Percentiles rank a stretch among this genome's conserved stretches.
phyloP scores from a whole-genome alignment of 2,329 filamentous ascomycete species.

The Eutypella sp. region DNA sequence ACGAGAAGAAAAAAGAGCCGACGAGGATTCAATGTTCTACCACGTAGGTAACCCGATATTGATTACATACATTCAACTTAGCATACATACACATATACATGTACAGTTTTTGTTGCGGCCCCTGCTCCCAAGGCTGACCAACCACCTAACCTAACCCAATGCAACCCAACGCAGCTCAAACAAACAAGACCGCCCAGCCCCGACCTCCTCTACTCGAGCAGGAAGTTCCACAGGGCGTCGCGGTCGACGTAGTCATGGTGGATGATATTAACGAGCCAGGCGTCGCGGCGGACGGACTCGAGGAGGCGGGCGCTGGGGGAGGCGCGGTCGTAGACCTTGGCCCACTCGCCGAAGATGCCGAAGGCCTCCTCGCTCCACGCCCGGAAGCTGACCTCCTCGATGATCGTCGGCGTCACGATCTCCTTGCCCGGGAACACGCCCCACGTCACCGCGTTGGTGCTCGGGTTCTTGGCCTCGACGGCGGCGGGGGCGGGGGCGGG shows the following conservation, averaged over 20 bases:
- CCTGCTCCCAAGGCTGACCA: no score
- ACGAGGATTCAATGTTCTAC: no score
- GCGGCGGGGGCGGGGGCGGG: no score
- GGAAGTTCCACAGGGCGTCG: slow-evolving; percentile 67
- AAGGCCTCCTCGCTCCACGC: slow-evolving; percentile 97
- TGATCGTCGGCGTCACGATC: slow-evolving; percentile 93
- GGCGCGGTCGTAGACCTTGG: slow-evolving; percentile 73
- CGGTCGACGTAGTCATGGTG: slow-evolving; percentile 71
- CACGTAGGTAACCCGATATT: no score
- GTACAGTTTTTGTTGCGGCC: no score
- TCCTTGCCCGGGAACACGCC: slow-evolving; percentile 93
- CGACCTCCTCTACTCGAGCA: slow-evolving; percentile 35
- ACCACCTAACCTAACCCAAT: no score
- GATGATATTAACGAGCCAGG: slow-evolving; percentile 89
- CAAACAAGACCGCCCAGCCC: no score
- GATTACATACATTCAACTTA: no score
- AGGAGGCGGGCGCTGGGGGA: slow-evolving; percentile 69
- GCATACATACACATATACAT: no score
- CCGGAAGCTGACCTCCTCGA: slow-evolving; percentile 88
- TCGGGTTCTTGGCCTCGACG: slow-evolving; percentile 34
- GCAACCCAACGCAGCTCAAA: no score
- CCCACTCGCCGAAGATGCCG: slow-evolving; percentile 93
- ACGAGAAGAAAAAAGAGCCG: no score
- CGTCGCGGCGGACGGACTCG: slow-evolving; percentile 59
- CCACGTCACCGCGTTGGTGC: slow-evolving; percentile 95